A percentile compares a stretch with the other conserved stretches of the same genome.
These are phyloP conservation scores for Neurospora sp. DNA, from an alignment of 2,329 filamentous ascomycete genomes.

Conservation along the genomic window DNA sequence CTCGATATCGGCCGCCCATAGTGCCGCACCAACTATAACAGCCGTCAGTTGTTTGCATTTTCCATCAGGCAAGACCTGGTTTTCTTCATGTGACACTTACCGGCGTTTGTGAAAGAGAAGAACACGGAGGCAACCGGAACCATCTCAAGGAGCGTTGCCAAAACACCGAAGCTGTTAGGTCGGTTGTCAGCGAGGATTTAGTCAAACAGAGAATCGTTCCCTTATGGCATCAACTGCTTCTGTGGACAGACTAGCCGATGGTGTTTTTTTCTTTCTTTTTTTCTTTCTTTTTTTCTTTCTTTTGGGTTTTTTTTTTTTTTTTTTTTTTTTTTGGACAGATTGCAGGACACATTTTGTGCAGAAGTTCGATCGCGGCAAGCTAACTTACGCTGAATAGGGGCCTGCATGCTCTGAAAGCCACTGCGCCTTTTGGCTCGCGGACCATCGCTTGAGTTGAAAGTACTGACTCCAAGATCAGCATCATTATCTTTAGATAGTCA, in stretches of 20 bases:
- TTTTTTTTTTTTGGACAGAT: background rate
- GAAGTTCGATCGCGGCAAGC: background rate
- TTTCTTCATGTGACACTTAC: conserved; percentile 27
- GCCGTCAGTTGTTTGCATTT: conserved; percentile 3
- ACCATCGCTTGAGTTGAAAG: conserved; percentile 87
- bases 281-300: no score
- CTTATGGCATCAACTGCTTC: background rate
- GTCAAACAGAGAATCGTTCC: background rate
- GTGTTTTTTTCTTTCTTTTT: background rate
- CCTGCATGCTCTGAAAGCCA: conserved; percentile 63
- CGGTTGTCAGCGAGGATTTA: conserved; percentile 6
- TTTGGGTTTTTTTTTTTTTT: no score
- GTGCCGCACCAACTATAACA: conserved; percentile 64
- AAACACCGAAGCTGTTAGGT: conserved; percentile 54
- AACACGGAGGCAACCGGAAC: conserved; percentile 72
- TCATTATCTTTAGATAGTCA: conserved; percentile 25
- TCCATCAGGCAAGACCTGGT: background rate
- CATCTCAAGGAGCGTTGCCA: conserved; percentile 74
- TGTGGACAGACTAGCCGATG: conserved; percentile 1
- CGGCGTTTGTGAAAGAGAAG: conserved; percentile 82
- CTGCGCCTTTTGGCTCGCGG: conserved; percentile 48
- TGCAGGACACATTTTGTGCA: background rate
- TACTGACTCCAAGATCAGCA: conserved; percentile 56
- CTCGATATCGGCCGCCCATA: conserved; percentile 91
- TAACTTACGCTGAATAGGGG: conserved; percentile 68